Conservation (phyloP, 768 basidiomycete species). For the Termitomyces sp. region DNA sequence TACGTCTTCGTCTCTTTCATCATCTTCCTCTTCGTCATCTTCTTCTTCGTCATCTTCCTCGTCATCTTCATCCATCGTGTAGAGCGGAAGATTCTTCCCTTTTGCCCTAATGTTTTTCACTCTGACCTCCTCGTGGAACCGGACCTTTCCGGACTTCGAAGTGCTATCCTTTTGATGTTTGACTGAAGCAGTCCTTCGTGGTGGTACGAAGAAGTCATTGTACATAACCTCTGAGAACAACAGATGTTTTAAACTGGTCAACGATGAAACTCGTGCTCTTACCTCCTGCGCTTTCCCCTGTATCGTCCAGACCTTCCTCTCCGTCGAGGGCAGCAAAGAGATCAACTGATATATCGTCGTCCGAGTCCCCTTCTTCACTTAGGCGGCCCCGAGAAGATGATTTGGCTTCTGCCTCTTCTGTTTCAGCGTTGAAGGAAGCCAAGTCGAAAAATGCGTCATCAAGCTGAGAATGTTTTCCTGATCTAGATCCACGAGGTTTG, state of each 20-base stretch:
- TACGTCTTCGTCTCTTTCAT: constrained; percentile 19
- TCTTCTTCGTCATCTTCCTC: constrained; percentile 25
- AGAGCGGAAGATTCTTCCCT: constrained; percentile 58
- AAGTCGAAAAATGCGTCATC: constrained; percentile 93
- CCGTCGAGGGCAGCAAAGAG: constrained; percentile 59
- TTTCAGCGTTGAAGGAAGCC: constrained; percentile 80
- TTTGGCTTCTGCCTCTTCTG: constrained; percentile 69
- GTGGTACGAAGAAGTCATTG: constrained; percentile 76
- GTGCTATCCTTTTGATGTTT: constrained; percentile 13
- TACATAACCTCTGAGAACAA: constrained; percentile 55
- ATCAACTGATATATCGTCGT: constrained; percentile 53
- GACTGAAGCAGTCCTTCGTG: constrained; percentile 21
- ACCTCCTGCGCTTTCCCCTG: constrained; percentile 37
- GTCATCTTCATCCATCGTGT: constrained; percentile 34
- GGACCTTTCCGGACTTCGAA: constrained; percentile 43
- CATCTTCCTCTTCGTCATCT: constrained; percentile 21
- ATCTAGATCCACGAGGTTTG: constrained; percentile 13
- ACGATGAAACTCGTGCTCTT: constrained; percentile 14
- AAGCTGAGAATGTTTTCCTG: constrained; percentile 33
- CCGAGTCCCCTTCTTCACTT: constrained; percentile 37
- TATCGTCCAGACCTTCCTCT: constrained; percentile 38
- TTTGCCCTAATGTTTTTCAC: constrained; percentile 77
- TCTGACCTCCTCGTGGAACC: constrained; percentile 75
- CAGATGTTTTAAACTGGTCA: background rate
- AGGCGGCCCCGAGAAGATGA: constrained; percentile 56